Evolutionary conservation across 2,329 filamentous ascomycete species (phyloP).

Genomic region (Neonectria sp.): DNA sequence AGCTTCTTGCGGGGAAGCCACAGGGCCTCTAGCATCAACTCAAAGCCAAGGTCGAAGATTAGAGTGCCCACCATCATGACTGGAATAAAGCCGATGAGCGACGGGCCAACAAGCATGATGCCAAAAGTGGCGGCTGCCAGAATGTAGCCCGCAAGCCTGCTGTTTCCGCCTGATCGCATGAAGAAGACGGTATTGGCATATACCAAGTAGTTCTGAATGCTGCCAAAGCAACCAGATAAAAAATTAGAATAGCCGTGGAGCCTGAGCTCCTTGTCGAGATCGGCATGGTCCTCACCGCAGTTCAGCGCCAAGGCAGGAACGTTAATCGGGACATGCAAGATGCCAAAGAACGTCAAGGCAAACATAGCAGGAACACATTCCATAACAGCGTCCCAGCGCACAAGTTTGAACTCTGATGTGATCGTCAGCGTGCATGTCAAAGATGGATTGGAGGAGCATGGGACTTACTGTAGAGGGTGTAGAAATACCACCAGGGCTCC

Average conservation of each 20-base stretch:
- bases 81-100: conserved; percentile 93
- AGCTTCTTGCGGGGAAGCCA: conserved; percentile 92
- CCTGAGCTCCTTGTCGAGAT: conserved; percentile 91
- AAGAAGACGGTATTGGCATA: conserved; percentile 99
- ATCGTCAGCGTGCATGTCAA: conserved; percentile 34
- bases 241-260: conserved; percentile 96
- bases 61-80: conserved; percentile 97
- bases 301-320: conserved; percentile 93
- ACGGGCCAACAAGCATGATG: conserved; percentile 88
- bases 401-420: conserved; percentile 78
- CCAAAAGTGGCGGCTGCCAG: conserved; percentile 85
- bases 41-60: conserved; percentile 95
- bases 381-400: conserved; percentile 87
- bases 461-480: conserved; percentile 88
- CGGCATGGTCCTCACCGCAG: conserved; percentile 91
- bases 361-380: conserved; percentile 95
- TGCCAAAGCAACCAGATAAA: conserved; percentile 87
- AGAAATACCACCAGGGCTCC: conserved; percentile 98
- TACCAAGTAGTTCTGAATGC: conserved; percentile 96
- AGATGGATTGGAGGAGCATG: too few relatives aligned
- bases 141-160: conserved; percentile 87
- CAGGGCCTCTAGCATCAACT: conserved; percentile 89
- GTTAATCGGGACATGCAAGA: conserved; percentile 98
- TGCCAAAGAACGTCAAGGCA: conserved; percentile 96
- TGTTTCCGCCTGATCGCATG: conserved; percentile 92